Conservation (phyloP, 306 rosid species). For the Spatholobus suberectus region DNA sequence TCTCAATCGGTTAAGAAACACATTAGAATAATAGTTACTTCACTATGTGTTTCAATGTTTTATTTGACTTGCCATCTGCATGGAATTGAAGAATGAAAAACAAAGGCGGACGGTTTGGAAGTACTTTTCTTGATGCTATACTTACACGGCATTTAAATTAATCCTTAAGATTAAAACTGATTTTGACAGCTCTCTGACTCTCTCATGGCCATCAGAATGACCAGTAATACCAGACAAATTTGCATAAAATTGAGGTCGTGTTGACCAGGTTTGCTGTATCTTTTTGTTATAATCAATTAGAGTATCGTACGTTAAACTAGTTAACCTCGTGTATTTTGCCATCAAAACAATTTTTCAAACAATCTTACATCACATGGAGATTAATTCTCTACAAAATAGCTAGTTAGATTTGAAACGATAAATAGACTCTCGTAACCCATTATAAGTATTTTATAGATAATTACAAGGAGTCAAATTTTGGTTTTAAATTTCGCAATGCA, state of each 20-base stretch:
- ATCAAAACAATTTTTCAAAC: background rate
- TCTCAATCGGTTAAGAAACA: constrained; percentile 76
- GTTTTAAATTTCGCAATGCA: background rate
- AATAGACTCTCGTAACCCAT: background rate
- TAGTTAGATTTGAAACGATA: constrained; percentile 6
- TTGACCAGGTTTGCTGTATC: constrained; percentile 18
- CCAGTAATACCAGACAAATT: background rate
- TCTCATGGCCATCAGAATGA: constrained; percentile 23
- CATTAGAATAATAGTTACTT: constrained; percentile 33
- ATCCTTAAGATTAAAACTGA: constrained; percentile 46
- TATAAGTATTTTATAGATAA: background rate
- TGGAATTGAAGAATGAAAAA: constrained; percentile 56
- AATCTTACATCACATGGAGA: constrained; percentile 6
- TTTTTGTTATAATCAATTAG: background rate
- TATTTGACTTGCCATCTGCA: constrained; percentile 73
- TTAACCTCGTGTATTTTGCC: constrained; percentile 7
- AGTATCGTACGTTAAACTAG: constrained; percentile 13
- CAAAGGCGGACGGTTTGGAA: constrained; percentile 62
- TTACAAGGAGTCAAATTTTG: background rate
- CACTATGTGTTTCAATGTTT: constrained; percentile 35
- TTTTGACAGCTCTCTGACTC: constrained; percentile 43
- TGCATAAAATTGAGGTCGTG: background rate
- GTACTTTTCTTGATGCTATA: constrained; percentile 63
- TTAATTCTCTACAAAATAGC: background rate
- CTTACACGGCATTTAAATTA: constrained; percentile 70